A percentile compares a stretch with the other conserved stretches of the same genome.
These are phyloP conservation scores for Podospora anserina DNA, from an alignment of 495 filamentous ascomycete species.

Conservation along the genomic window DNA sequence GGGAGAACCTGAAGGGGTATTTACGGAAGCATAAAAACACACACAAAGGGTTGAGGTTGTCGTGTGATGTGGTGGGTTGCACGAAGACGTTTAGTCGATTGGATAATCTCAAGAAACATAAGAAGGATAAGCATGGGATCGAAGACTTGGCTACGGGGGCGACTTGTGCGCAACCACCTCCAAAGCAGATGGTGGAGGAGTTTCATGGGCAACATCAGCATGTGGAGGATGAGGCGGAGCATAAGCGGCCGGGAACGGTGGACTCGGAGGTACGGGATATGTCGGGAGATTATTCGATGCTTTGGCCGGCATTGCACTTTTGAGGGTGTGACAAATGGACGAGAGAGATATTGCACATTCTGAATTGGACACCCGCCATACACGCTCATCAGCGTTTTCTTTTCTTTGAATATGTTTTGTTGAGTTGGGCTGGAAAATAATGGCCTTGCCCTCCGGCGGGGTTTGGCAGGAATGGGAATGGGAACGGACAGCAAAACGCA, in stretches of 20 bases:
- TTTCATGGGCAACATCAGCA: conserved; percentile 18
- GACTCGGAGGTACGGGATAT: conserved; percentile 23
- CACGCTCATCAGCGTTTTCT: conserved; percentile 5
- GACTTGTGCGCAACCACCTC: conserved; percentile 7
- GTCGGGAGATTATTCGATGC: conserved; percentile 34
- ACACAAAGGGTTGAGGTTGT: conserved; percentile 34
- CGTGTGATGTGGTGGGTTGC: conserved; percentile 35
- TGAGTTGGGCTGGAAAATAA: background rate
- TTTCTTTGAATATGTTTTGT: background rate
- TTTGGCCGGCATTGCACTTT: conserved; percentile 37
- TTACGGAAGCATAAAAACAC: conserved; percentile 41
- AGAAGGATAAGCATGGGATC: conserved; percentile 38
- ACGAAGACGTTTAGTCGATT: conserved; percentile 41
- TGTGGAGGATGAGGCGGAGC: conserved; percentile 18
- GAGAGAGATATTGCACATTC: background rate
- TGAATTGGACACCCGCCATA: background rate
- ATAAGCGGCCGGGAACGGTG: conserved; percentile 20
- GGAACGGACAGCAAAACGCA: conserved; percentile 12
- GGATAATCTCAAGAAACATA: conserved; percentile 45
- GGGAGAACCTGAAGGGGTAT: conserved; percentile 38
- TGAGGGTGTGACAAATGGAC: background rate
- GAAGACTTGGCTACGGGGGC: conserved; percentile 26
- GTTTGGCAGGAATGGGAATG: background rate
- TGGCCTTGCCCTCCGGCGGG: background rate
- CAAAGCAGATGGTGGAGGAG: conserved; percentile 23